phyloP scores from a whole-genome alignment of 116 monocot species.

The Dioscorea cayenensis region DNA sequence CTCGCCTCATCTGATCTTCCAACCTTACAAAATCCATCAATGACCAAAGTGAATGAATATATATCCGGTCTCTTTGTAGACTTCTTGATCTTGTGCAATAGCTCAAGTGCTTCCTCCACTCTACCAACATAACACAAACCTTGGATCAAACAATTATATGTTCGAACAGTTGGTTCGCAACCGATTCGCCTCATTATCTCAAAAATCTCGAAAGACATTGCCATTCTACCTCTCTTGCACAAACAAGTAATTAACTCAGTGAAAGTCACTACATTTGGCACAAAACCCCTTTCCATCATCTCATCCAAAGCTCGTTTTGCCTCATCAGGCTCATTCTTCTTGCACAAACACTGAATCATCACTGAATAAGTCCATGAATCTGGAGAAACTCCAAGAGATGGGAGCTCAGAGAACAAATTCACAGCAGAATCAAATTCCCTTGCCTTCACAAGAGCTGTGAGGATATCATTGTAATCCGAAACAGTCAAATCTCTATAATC shows the following conservation, averaged over 20 bases:
- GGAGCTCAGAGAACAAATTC: constrained; percentile 32
- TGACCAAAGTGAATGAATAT: constrained; percentile 64
- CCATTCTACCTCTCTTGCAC: constrained; percentile 66
- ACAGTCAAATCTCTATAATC: constrained; percentile 27
- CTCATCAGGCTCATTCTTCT: constrained; percentile 54
- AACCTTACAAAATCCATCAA: constrained; percentile 86
- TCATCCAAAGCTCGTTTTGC: constrained; percentile 56
- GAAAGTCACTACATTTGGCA: constrained; percentile 49
- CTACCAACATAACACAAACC: constrained; percentile 89
- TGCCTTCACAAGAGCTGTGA: constrained; percentile 37
- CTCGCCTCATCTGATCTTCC: constrained; percentile 61
- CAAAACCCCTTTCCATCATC: constrained; percentile 50
- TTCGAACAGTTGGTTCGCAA: constrained; percentile 51
- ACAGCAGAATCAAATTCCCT: constrained; percentile 38
- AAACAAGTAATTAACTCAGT: constrained; percentile 47
- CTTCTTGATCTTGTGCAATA: constrained; percentile 53
- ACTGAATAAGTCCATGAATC: constrained; percentile 49
- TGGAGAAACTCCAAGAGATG: constrained; percentile 22
- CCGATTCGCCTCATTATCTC: constrained; percentile 48
- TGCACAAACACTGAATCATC: constrained; percentile 48
- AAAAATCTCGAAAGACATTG: constrained; percentile 53
- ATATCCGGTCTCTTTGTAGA: constrained; percentile 58
- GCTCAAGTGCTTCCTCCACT: constrained; percentile 61
- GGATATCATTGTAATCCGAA: constrained; percentile 64
- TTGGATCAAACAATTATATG: constrained; percentile 69